Percentiles rank a stretch among this genome's conserved stretches.
phyloP scores from a whole-genome alignment of 1,284 basidiomycete species.

The Hymenochaete sp. region DNA sequence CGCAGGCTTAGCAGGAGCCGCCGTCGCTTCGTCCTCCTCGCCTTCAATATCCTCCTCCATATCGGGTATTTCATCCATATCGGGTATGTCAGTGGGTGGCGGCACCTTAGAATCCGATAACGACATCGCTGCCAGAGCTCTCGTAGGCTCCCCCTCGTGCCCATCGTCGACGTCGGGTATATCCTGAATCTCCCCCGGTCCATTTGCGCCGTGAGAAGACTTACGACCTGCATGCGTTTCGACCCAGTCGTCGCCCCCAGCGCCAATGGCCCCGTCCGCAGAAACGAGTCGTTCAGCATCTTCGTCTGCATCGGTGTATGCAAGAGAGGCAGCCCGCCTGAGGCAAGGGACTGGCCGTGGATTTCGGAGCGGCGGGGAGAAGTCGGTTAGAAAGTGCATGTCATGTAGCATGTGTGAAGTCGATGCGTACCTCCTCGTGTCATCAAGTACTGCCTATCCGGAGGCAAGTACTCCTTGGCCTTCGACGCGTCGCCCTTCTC shows the following conservation, averaged over 20 bases:
- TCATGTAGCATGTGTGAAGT: constrained; percentile 4
- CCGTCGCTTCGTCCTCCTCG: constrained; percentile 77
- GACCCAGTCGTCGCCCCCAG: constrained; percentile 73
- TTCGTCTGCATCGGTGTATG: constrained; percentile 91
- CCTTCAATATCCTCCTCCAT: constrained; percentile 83
- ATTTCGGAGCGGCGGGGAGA: no score
- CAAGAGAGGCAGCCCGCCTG: constrained; percentile 81
- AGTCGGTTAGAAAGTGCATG: neutral
- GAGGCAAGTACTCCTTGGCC: constrained; percentile 84
- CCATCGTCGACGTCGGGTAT: constrained; percentile 69
- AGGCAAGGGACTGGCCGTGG: constrained; percentile 69
- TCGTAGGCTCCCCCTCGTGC: constrained; percentile 33
- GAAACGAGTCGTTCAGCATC: constrained; percentile 85
- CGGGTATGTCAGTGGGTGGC: constrained; percentile 48
- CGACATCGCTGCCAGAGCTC: constrained; percentile 32
- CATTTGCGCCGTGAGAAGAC: constrained; percentile 38
- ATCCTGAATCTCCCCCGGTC: constrained; percentile 62
- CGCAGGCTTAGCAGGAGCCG: constrained; percentile 50
- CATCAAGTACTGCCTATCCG: constrained; percentile 94
- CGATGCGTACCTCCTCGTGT: constrained; percentile 58
- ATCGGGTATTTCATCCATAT: constrained; percentile 88
- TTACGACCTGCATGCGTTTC: constrained; percentile 77
- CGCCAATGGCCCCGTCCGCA: constrained; percentile 53
- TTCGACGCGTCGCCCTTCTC: constrained; percentile 82
- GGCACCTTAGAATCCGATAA: constrained; percentile 36